Evolutionary conservation across 345 rosid genomes (phyloP), one percentile per base, ranked within the genome.

Genomic region (Streptanthus diversifolius): DNA sequence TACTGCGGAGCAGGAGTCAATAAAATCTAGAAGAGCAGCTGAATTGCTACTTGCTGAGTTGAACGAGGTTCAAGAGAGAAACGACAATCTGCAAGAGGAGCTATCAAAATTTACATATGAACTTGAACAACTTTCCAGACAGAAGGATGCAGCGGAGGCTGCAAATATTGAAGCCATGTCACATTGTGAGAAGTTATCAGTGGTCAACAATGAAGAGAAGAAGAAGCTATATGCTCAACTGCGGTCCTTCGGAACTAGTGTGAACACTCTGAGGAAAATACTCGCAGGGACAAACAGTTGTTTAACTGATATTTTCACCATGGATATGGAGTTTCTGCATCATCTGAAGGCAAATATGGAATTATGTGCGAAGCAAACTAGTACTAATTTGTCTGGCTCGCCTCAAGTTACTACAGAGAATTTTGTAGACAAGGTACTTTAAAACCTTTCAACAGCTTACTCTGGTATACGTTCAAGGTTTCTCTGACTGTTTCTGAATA

Each of bases 11-110:
- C 90, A 83, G 73, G 93, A 91, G 66, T 87, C 86, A 5, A 84
- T 75, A 69, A 95, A 91, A 78, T 90, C 96, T 62, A 85, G 77
- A 77, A 85, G 90, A 78, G 96, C 97, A n/a, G 90, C 97, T 29
- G 92, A 93, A 78, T 83, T 90, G 63, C 83, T 93, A 72, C 84
- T 91, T 76, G 92, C 96, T 1, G 97, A 93, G 82, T 77, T 91
- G 77, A 88, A 89, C 71, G 97, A 93, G 77, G 98, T 91, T 71
- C 97, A 91, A 76, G 96, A 91, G 77, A 91, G 96, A 84, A 91
- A 93, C 73, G 97, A 91, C 66, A 41, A 72, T 67, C 86, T 93
- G 70, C 98, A 86, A 78, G 98, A 89, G 78, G 91, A 87, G 71
- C 72, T 89, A 73, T 78, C 86, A 63, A 82, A 83, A 56, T 72